Conservation (phyloP, 2,329 filamentous ascomycete species). For the Aciculosporium take region DNA sequence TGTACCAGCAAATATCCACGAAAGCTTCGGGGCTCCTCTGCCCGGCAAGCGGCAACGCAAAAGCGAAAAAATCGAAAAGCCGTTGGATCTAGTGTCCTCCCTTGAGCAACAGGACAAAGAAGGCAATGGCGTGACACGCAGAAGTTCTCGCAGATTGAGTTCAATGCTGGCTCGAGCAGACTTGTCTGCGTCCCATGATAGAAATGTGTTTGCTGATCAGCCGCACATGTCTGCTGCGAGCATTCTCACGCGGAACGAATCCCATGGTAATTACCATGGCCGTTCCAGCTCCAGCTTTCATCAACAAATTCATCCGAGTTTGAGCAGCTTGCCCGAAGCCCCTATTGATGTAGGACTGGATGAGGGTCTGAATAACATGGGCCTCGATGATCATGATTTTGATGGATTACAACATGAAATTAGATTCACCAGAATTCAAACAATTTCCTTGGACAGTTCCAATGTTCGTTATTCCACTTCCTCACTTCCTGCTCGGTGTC, state of each 20-base stretch:
- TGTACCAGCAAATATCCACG: conserved; percentile 52
- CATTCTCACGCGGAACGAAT: conserved; percentile 52
- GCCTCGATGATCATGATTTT: conserved; percentile 55
- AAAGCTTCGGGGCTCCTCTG: conserved; percentile 56
- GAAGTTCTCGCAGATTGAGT: conserved; percentile 67
- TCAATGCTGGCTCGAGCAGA: conserved; percentile 81
- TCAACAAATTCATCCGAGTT: conserved; percentile 33
- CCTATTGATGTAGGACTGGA: conserved; percentile 58
- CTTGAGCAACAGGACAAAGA: conserved; percentile 54
- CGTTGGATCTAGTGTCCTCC: conserved; percentile 51
- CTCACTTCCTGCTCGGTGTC: conserved; percentile 34
- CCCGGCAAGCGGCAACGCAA: conserved; percentile 40
- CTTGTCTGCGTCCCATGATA: conserved; percentile 70
- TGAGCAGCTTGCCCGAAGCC: conserved; percentile 51
- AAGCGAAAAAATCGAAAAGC: conserved; percentile 35
- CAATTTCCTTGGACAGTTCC: conserved; percentile 45
- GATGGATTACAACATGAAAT: conserved; percentile 60
- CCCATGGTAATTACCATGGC: conserved; percentile 38
- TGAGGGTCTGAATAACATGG: conserved; percentile 59
- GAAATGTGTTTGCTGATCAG: conserved; percentile 63
- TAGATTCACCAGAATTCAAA: conserved; percentile 56
- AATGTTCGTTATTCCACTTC: conserved; percentile 47
- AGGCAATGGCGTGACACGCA: conserved; percentile 35
- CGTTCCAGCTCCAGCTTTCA: conserved; percentile 27
- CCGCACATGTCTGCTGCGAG: conserved; percentile 25